Evolutionary conservation across 1,284 basidiomycete species (phyloP), one percentile per base, ranked within the genome.

Genomic region (Austroboletus niveus): DNA sequence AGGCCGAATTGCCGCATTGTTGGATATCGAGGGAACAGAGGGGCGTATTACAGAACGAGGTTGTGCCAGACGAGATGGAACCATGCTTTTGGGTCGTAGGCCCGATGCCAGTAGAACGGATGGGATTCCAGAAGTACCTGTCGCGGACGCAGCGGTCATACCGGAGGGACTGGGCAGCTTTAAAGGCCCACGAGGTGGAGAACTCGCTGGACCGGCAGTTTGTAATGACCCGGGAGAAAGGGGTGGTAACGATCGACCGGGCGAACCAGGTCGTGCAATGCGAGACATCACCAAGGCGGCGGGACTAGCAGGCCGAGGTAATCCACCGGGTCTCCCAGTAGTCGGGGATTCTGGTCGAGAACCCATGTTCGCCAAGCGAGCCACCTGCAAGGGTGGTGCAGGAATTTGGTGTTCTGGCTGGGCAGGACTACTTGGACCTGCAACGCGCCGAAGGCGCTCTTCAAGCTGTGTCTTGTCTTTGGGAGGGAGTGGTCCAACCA

Each of bases 391-490:
- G 31, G 70, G 65, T 27, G 69, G 60, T 42, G 71, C 59, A 3
- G 69, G 52, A 29, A 67, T 57, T 35, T 71, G 65, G 20, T 59
- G 59, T 47, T 82, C 80, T 38, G 66, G 60, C 55, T 75, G 79
- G 31, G 76, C 75, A 51, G 77, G 75, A 47, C 73, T 77, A 58
- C 78, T 82, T 40, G 83, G 81, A 9, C 84, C 85, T 20, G 85
- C 76, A 8, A 93, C 85, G 39, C 94, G 85, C 57, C 92, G 88
- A 20, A 97, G 72, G 15, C 93, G 82, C 66, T 96, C 94, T 67
- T 96, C 93, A 29, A 97, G 77, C 63, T 96, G 89, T 14, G 92
- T 92, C 68, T 89, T 92, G 62, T 96, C 94, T 67, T 95, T 96
- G 1, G 87, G 76, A 32, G 89, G 82, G 38, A 97, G 71, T 5